Evolutionary conservation across 257 asterid genomes (phyloP).

Genomic region (Mentha longifolia): DNA sequence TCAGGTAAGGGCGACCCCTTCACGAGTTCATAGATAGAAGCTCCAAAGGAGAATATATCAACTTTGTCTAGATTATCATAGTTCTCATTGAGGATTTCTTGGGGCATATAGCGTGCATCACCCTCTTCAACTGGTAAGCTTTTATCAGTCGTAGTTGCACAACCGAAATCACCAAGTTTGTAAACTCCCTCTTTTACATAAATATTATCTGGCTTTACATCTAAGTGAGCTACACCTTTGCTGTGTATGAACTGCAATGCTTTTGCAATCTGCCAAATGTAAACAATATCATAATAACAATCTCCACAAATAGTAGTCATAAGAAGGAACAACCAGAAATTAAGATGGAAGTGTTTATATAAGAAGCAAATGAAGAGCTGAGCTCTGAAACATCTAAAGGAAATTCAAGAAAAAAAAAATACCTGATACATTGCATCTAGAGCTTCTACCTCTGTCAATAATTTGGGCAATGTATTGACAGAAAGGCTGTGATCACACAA

Average conservation of each 20-base stretch:
- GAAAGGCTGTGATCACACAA: slow-evolving; percentile 88
- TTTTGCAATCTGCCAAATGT: slow-evolving; percentile 69
- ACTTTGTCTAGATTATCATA: slow-evolving; percentile 87
- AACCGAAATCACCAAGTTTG: slow-evolving; percentile 97
- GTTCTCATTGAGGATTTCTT: slow-evolving; percentile 85
- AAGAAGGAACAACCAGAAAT: background rate
- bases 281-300: background rate
- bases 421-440: slow-evolving; percentile 84
- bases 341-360: background rate
- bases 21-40: slow-evolving; percentile 77
- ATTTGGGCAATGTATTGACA: slow-evolving; percentile 41
- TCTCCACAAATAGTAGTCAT: background rate
- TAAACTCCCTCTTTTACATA: slow-evolving; percentile 81
- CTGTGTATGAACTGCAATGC: slow-evolving; percentile 81
- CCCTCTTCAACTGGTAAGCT: slow-evolving; percentile 96
- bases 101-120: slow-evolving; percentile 98
- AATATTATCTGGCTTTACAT: slow-evolving; percentile 91
- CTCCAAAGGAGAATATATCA: slow-evolving; percentile 92
- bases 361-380: background rate
- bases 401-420: slow-evolving; percentile 12
- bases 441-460: slow-evolving; percentile 66
- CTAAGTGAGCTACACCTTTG: slow-evolving; percentile 83
- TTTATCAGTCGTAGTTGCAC: slow-evolving; percentile 77
- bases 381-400: background rate
- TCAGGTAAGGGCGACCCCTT: slow-evolving; percentile 77